Base-by-base conservation (phyloP, 345 rosid species). In the Turnera subulata region DNA sequence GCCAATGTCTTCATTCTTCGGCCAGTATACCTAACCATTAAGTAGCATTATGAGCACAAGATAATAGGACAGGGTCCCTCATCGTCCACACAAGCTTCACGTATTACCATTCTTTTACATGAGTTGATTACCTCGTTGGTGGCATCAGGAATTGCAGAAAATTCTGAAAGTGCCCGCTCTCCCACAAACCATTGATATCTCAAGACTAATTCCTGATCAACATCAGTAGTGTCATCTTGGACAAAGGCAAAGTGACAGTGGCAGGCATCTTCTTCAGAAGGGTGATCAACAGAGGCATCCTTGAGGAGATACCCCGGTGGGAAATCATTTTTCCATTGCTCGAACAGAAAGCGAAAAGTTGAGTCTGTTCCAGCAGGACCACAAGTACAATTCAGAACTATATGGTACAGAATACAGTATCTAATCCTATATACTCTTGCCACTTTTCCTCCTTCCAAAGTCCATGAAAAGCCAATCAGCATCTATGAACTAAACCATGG, bases 181-280 rank as follows among this genome's bases (percentile, higher is more conserved):
- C 89, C 98, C 63, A 79, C 40, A 70, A 75, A 83, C 98, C 98
- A 92, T 69, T 92, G 93, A 77, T 84, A 84, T 69, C 64, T 83
- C 62, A 92, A 73, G 61, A 65, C 72, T 63, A 92, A 62, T 64
- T 81, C 79, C 25, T 72, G 69, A 67, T 84, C 86, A 42, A 46
- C 65, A 22, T 69, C 76, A 55, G 64, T 50, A 57, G 80, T 76
- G 75, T 69, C 78, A 49, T 84, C 98, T 56, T 78, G 84, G 56
- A 70, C 83, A 72, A 92, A 78, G 60, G 33, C 61, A 68, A 92
- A 79, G 72, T 82, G 94, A 75, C 97, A 83, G 58, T 51, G 70
- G 70, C 98, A 92, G 67, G 84, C 80, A 73, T 91, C 88, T 72
- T 86, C 95, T 82, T 92, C 98, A 47, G 82, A 85, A 64, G 98